These are phyloP conservation scores for Trametes versicolor DNA, from an alignment of 1,284 basidiomycete species.

Conservation along the genomic window DNA sequence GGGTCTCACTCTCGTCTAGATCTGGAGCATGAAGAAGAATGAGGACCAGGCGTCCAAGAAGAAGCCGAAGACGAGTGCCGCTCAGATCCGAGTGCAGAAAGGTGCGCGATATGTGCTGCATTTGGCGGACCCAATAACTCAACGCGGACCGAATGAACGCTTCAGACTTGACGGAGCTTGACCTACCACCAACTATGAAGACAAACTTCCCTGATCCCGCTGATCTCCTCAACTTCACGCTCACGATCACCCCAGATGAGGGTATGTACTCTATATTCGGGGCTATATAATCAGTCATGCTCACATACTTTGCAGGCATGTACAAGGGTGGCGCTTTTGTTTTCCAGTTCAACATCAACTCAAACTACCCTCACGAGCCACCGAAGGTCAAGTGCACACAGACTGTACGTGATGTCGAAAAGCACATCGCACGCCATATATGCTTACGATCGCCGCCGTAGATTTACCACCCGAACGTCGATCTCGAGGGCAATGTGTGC, in stretches of 20 bases:
- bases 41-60: slow-evolving; percentile 94
- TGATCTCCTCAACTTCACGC: slow-evolving; percentile 95
- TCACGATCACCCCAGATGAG: slow-evolving; percentile 97
- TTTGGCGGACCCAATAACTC: too few relatives aligned
- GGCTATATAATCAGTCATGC: background rate
- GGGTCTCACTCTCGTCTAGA: slow-evolving; percentile 57
- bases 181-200: slow-evolving; percentile 96
- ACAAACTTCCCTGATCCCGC: slow-evolving; percentile 91
- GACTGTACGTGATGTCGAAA: slow-evolving; percentile 67
- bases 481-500: slow-evolving; percentile 97
- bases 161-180: slow-evolving; percentile 95
- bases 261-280: slow-evolving; percentile 58
- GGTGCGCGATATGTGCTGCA: slow-evolving; percentile 61
- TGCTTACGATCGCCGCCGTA: slow-evolving; percentile 44
- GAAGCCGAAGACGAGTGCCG: slow-evolving; percentile 97
- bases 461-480: slow-evolving; percentile 99
- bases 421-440: background rate
- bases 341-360: slow-evolving; percentile 96
- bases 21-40: slow-evolving; percentile 98
- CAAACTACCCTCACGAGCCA: slow-evolving; percentile 98
- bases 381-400: slow-evolving; percentile 99
- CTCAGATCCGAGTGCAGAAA: slow-evolving; percentile 98
- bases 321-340: slow-evolving; percentile 95
- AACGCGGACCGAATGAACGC: background rate
- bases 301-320: slow-evolving; percentile 74